Conservation (phyloP, 441 rosid species). For the Cnidoscolus chayamansa region DNA sequence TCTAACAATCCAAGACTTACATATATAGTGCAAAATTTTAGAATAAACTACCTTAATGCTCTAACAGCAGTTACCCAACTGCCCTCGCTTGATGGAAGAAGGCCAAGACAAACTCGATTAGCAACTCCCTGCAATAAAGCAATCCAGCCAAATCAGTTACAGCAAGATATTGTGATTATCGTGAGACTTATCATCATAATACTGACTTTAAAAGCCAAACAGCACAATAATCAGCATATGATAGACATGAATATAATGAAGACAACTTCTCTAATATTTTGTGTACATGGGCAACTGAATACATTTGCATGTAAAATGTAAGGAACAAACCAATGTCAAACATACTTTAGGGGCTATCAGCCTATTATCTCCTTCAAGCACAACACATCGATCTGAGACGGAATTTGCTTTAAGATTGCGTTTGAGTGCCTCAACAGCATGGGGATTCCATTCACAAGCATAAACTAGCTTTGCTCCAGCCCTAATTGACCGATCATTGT, state of each 20-base stretch:
- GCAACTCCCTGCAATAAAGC: slow-evolving; percentile 67
- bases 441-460: slow-evolving; percentile 97
- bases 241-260: neutral
- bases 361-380: slow-evolving; percentile 85
- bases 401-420: slow-evolving; percentile 64
- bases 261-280: neutral
- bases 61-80: slow-evolving; percentile 86
- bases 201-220: slow-evolving; percentile 18
- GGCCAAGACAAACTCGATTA: slow-evolving; percentile 88
- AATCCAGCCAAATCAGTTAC: slow-evolving; percentile 18
- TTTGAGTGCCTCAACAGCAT: slow-evolving; percentile 78
- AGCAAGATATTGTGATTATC: neutral
- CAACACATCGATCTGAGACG: slow-evolving; percentile 66
- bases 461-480: slow-evolving; percentile 79
- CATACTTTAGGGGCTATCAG: slow-evolving; percentile 70
- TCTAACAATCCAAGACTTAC: neutral
- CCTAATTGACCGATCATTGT: slow-evolving; percentile 39
- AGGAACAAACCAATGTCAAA: neutral
- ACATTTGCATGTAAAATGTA: neutral
- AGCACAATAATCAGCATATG: slow-evolving; percentile 15
- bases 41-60: slow-evolving; percentile 60
- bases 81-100: slow-evolving; percentile 82
- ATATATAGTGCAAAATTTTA: neutral
- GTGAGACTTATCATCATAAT: slow-evolving; percentile 7
- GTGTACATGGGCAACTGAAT: neutral